phyloP scores from a whole-genome alignment of 805 yeast genomes.

The Teunomyces panamensis region DNA sequence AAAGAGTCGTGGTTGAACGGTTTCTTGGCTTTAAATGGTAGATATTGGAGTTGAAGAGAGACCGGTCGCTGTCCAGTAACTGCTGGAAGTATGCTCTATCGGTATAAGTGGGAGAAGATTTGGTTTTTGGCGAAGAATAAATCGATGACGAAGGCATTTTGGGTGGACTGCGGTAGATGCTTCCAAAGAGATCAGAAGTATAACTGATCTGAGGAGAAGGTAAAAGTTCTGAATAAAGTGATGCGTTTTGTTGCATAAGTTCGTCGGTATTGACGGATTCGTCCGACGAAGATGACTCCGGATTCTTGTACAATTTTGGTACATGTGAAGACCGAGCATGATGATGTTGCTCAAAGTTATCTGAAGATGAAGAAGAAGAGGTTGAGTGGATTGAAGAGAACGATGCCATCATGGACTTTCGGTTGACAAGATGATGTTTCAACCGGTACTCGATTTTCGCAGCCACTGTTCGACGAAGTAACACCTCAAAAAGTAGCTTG shows the following conservation, averaged over 20 bases:
- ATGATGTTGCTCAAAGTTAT: conserved; percentile 17
- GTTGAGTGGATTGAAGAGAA: conserved; percentile 30
- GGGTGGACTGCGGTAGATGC: conserved; percentile 4
- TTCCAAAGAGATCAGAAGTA: conserved; percentile 28
- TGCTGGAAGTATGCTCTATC: conserved; percentile 18
- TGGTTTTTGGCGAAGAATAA: not conserved
- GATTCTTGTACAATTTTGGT: not conserved
- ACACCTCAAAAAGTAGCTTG: conserved; percentile 32
- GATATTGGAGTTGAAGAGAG: conserved; percentile 13
- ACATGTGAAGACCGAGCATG: not conserved
- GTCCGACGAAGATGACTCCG: conserved; percentile 1
- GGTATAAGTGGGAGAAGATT: conserved; percentile 7
- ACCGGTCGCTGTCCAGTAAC: conserved; percentile 9
- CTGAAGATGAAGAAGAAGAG: conserved; percentile 38
- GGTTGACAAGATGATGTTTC: conserved; percentile 17
- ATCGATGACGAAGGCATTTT: not conserved
- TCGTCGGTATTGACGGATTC: conserved; percentile 26
- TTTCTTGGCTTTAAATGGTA: conserved; percentile 30
- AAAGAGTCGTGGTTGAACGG: conserved; percentile 30
- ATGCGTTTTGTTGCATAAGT: conserved; percentile 29
- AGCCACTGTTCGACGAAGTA: conserved; percentile 40
- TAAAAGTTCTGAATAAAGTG: conserved; percentile 29
- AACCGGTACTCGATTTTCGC: conserved; percentile 40
- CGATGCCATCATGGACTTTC: conserved; percentile 28
- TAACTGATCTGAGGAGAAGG: conserved; percentile 41